A percentile compares a stretch with the other conserved stretches of the same genome.
These are phyloP conservation scores for Dichomitus squalens DNA, from an alignment of 1,284 basidiomycete genomes.

Conservation along the genomic window DNA sequence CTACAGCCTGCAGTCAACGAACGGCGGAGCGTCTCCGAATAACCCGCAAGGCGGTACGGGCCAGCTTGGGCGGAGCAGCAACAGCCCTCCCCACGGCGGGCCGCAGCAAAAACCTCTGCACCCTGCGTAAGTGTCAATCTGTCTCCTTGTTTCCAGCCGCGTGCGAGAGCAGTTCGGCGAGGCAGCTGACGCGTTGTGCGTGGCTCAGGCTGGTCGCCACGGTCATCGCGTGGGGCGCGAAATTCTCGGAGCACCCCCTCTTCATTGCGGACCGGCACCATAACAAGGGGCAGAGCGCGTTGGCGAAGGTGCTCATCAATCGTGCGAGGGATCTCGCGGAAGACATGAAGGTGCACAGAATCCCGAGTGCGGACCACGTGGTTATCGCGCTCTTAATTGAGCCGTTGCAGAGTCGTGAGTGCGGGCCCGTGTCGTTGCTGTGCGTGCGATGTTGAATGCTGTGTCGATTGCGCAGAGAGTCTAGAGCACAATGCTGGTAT, in stretches of 20 bases:
- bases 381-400: conserved; percentile 78
- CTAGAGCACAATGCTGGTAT: conserved; percentile 65
- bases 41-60: conserved; percentile 13
- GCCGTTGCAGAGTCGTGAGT: conserved; percentile 80
- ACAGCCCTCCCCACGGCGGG: conserved; percentile 18
- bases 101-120: conserved; percentile 25
- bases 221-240: conserved; percentile 90
- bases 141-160: not conserved
- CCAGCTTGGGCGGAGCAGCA: conserved; percentile 21
- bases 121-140: conserved; percentile 24
- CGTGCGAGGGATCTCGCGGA: conserved; percentile 85
- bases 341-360: conserved; percentile 79
- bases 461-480: conserved; percentile 51
- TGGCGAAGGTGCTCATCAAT: conserved; percentile 79
- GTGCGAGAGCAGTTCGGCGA: no score
- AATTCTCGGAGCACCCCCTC: conserved; percentile 87
- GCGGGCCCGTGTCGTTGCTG: not conserved
- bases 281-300: conserved; percentile 69
- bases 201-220: conserved; percentile 68
- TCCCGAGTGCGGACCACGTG: conserved; percentile 81
- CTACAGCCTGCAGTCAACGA: conserved; percentile 39
- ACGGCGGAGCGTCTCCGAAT: conserved; percentile 19
- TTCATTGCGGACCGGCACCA: conserved; percentile 77
- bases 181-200: not conserved
- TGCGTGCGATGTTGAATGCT: conserved; percentile 8